Evolutionary conservation across 2,329 filamentous ascomycete species (phyloP).

Genomic region (Periconia macrospinosa): DNA sequence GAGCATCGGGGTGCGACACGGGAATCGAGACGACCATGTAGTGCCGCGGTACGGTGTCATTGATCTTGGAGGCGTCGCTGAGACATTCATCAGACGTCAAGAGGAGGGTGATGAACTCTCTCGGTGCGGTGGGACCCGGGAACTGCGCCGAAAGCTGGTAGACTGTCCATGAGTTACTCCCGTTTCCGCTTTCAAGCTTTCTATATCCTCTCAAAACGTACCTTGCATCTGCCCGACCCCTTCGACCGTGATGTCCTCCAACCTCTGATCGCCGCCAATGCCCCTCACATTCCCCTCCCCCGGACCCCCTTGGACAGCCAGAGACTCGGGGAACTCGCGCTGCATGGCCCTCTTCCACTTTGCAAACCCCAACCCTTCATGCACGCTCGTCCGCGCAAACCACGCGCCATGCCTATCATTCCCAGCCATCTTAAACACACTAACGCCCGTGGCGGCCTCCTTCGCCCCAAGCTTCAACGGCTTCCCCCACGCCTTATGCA

Average conservation of each 20-base stretch:
- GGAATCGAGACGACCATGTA: slow-evolving; percentile 89
- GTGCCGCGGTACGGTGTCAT: slow-evolving; percentile 59
- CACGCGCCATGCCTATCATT: slow-evolving; percentile 84
- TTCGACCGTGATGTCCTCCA: slow-evolving; percentile 65
- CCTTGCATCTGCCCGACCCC: slow-evolving; percentile 66
- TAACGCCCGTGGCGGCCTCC: slow-evolving; percentile 75
- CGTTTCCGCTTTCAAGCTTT: not conserved
- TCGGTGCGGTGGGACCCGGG: slow-evolving; percentile 80
- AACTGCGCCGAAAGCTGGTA: slow-evolving; percentile 89
- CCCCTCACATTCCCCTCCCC: slow-evolving; percentile 78
- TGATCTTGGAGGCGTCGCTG: slow-evolving; percentile 48
- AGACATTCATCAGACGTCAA: slow-evolving; percentile 64
- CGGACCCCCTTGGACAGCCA: slow-evolving; percentile 70
- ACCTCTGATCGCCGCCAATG: slow-evolving; percentile 75
- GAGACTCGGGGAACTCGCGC: slow-evolving; percentile 76
- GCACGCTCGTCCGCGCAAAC: slow-evolving; percentile 85
- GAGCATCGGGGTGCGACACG: slow-evolving; percentile 73
- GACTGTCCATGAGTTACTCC: slow-evolving; percentile 52
- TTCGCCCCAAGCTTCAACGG: slow-evolving; percentile 71
- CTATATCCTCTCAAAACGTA: slow-evolving; percentile 31
- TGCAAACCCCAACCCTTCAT: slow-evolving; percentile 74
- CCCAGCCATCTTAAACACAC: slow-evolving; percentile 76
- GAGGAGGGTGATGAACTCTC: slow-evolving; percentile 84
- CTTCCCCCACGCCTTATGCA: slow-evolving; percentile 86
- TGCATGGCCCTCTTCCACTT: slow-evolving; percentile 77